Percentiles rank a stretch among this genome's conserved stretches.
These are phyloP conservation scores for Pezicula carpinea DNA, from an alignment of 2,329 filamentous ascomycete species.

Conservation along the genomic window DNA sequence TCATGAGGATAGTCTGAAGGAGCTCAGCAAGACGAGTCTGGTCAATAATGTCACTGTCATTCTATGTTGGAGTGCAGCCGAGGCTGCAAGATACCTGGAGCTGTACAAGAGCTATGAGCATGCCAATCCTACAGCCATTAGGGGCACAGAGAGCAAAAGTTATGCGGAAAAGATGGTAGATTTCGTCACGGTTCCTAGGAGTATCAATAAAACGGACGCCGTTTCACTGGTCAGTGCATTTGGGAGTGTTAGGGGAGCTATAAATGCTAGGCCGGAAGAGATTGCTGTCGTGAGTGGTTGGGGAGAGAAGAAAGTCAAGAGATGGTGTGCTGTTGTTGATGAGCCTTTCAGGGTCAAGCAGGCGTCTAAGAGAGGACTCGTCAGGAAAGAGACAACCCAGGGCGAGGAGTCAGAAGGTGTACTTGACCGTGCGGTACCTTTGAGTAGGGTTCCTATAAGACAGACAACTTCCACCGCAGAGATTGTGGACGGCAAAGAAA, in stretches of 20 bases:
- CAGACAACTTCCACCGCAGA: conserved; percentile 16
- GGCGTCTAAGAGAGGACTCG: conserved; percentile 51
- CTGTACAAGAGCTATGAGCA: conserved; percentile 94
- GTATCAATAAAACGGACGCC: conserved; percentile 92
- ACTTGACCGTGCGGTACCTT: conserved; percentile 29
- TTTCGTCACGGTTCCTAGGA: conserved; percentile 85
- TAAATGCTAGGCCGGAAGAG: conserved; percentile 86
- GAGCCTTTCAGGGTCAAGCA: conserved; percentile 79
- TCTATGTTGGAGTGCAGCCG: conserved; percentile 89
- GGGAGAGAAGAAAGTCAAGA: conserved; percentile 91
- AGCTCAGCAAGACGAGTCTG: conserved; percentile 86
- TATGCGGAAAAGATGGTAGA: conserved; percentile 87
- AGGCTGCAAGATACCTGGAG: conserved; percentile 90
- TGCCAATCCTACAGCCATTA: conserved; percentile 73
- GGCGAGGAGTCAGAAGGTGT: conserved; percentile 30
- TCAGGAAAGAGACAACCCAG: conserved; percentile 15
- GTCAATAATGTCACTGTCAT: conserved; percentile 92
- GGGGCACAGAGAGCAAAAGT: conserved; percentile 74
- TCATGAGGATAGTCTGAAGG: conserved; percentile 83
- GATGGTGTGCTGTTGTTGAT: conserved; percentile 76
- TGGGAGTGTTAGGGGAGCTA: conserved; percentile 77
- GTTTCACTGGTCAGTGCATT: conserved; percentile 87
- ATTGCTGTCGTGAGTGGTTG: conserved; percentile 82
- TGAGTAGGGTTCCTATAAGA: conserved; percentile 24
- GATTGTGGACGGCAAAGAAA: background rate